A percentile compares a stretch with the other conserved stretches of the same genome.
These are phyloP conservation scores for Leishmania tarentolae DNA, from an alignment of 208 protist genomes.

Conservation along the genomic window DNA sequence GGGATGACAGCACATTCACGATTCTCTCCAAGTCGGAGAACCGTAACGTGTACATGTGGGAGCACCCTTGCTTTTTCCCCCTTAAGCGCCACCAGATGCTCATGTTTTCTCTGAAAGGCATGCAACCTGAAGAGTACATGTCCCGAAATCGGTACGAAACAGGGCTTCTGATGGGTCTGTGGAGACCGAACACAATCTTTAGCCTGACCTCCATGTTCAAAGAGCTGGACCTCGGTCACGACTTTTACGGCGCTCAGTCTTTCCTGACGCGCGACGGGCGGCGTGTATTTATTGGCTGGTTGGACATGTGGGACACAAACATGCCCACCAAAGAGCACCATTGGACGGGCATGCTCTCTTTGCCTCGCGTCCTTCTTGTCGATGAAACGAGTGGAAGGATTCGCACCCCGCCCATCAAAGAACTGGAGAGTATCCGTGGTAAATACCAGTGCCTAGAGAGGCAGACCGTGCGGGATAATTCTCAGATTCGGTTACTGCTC, in stretches of 20 bases:
- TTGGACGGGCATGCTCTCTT: conserved; percentile 49
- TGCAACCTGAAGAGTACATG: conserved; percentile 32
- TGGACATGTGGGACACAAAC: conserved; percentile 62
- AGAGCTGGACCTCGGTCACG: conserved; percentile 47
- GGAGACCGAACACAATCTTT: conserved; percentile 46
- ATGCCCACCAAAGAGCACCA: conserved; percentile 55
- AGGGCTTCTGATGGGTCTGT: conserved; percentile 43
- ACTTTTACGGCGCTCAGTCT: conserved; percentile 54
- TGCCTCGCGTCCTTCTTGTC: conserved; percentile 46
- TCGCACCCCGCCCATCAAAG: conserved; percentile 34
- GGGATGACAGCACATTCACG: conserved; percentile 66
- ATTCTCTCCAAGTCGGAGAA: conserved; percentile 59
- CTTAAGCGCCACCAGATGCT: conserved; percentile 34
- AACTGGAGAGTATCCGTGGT: conserved; percentile 43
- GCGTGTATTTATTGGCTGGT: conserved; percentile 52
- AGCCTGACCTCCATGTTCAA: conserved; percentile 38
- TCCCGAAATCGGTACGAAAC: conserved; percentile 50
- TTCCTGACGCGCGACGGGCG: conserved; percentile 43
- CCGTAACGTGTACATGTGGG: conserved; percentile 64
- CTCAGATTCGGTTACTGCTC: conserved; percentile 33
- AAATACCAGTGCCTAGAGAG: conserved; percentile 32
- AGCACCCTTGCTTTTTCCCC: conserved; percentile 51
- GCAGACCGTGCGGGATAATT: conserved; percentile 36
- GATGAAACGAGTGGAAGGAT: conserved; percentile 41
- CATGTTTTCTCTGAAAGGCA: conserved; percentile 45